Evolutionary conservation across 495 filamentous ascomycete genomes (phyloP).

Genomic region (Penicillium turbatum): DNA sequence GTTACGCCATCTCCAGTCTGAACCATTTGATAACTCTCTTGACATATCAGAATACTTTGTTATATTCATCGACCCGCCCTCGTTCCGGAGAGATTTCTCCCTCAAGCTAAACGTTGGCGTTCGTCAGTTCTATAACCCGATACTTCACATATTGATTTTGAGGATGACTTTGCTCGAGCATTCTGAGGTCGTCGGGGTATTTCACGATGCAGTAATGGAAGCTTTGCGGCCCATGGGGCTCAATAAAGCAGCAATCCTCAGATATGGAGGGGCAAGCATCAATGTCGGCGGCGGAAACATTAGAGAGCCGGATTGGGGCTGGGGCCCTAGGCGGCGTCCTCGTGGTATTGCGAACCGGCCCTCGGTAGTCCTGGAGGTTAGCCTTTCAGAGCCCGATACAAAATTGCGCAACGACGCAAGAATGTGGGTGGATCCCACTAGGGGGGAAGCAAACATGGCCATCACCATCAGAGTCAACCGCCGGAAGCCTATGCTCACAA

Average conservation of each 20-base stretch:
- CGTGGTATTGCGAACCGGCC: neutral
- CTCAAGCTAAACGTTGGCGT: neutral
- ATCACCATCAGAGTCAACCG: neutral
- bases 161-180: neutral
- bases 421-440: neutral
- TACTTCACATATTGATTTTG: neutral
- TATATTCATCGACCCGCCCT: neutral
- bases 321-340: neutral
- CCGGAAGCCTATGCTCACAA: neutral
- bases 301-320: neutral
- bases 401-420: neutral
- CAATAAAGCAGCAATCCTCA: neutral
- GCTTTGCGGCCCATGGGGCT: neutral
- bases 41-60: neutral
- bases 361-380: neutral
- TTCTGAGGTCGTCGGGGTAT: neutral
- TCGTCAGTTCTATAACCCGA: neutral
- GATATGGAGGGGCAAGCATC: neutral
- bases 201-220: neutral
- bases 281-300: neutral
- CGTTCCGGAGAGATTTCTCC: neutral
- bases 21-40: neutral
- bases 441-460: neutral
- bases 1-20: neutral
- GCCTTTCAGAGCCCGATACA: neutral